phyloP scores from a whole-genome alignment of 495 filamentous ascomycete species.

The Annulohypoxylon maeteangense region DNA sequence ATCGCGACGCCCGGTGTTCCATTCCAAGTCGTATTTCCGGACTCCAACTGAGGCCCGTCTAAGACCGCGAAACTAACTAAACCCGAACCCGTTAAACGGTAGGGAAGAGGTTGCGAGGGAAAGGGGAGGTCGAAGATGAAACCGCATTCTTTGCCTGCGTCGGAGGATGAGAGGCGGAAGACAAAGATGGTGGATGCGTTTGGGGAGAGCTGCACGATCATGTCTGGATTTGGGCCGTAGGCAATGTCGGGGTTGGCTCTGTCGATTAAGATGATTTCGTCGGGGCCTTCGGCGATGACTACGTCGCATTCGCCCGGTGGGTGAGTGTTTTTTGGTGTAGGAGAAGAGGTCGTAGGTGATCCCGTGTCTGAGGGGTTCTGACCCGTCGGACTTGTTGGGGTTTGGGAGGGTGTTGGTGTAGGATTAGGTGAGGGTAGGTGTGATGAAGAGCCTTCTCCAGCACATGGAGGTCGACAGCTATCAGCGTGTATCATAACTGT shows the following conservation, averaged over 20 bases:
- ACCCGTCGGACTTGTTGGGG: not conserved
- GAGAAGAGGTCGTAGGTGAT: not conserved
- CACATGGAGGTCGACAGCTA: constrained; percentile 51
- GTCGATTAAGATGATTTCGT: constrained; percentile 68
- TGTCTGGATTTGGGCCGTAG: constrained; percentile 54
- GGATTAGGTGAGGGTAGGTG: constrained; percentile 18
- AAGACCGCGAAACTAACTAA: constrained; percentile 64
- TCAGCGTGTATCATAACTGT: constrained; percentile 61
- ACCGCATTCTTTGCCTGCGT: constrained; percentile 69
- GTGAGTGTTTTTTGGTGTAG: not conserved
- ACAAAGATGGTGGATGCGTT: constrained; percentile 73
- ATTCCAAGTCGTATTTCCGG: constrained; percentile 62
- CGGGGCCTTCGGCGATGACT: constrained; percentile 31
- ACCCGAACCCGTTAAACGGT: constrained; percentile 67
- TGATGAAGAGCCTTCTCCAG: constrained; percentile 20
- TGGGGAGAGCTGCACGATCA: constrained; percentile 67
- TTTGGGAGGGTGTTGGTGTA: constrained; percentile 1
- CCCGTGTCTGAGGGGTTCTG: not conserved
- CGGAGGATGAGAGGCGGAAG: constrained; percentile 69
- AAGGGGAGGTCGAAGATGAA: constrained; percentile 73
- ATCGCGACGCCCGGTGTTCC: constrained; percentile 59
- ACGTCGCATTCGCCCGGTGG: constrained; percentile 13
- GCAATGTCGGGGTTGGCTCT: constrained; percentile 57
- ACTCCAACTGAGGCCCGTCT: constrained; percentile 37
- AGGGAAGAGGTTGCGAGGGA: constrained; percentile 61